Evolutionary conservation across 2,329 filamentous ascomycete genomes (phyloP), one percentile per base, ranked within the genome.

Genomic region (Thelonectria olida): DNA sequence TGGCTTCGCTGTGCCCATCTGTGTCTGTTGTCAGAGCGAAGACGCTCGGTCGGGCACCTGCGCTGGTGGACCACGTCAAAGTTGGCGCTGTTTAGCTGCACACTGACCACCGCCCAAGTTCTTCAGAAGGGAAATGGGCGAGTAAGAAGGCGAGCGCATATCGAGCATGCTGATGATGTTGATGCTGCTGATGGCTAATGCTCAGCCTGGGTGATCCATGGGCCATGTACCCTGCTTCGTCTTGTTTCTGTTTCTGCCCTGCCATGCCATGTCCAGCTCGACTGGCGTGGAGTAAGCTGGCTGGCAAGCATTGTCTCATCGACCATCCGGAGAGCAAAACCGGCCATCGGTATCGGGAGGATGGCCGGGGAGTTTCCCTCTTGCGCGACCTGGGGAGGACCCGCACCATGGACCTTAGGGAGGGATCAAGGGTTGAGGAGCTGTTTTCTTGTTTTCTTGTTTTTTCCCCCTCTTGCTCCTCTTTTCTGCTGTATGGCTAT

Each of bases 321-420:
- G 13, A 15, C 22, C 19, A 54, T n/a, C 56, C 42, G 50, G 36
- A 44, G 50, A 59, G 42, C 50, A 44, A 42, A 54, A 59, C 42
- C 38, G 50, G 36, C 42, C 56, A 54, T 60, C 57, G 57, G 51
- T 60, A 55, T 45, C 52, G 58, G 57, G 58, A 60, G 51, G 51
- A 42, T 50, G 28, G 39, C 44, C 34, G 47, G 54, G 47, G n/a
- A n/a, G 38, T 27, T 28, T 45, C 41, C 28, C 47, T 51, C n/a
- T 15, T 31, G 22, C 38, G 45, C 45, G 27, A 50, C 45, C 54
- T 42, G 25, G 38, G 38, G n/a, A 42, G 19, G 47, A 57, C 44
- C 54, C 52, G 52, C 41, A 31, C 41, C 44, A 17, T 47, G 34
- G 19, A 17, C 7, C 39, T 10, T 42, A 4, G n/a, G 17, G n/a